Percentiles rank a stretch among this genome's conserved stretches.
These are phyloP conservation scores for Geosmithia putterillii DNA, from an alignment of 2,329 filamentous ascomycete genomes.

Conservation along the genomic window DNA sequence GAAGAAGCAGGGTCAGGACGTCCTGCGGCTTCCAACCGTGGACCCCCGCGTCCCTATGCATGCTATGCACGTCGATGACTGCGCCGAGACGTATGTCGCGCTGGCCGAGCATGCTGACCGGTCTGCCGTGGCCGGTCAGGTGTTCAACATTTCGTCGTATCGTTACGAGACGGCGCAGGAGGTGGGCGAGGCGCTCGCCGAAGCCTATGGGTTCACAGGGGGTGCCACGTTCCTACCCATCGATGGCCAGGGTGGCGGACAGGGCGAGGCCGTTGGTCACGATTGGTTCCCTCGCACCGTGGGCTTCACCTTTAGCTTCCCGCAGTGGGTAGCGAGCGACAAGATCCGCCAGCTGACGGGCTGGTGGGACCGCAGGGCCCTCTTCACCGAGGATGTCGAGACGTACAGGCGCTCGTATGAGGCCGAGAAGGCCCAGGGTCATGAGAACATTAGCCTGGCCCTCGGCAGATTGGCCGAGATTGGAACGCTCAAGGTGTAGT, in stretches of 20 bases:
- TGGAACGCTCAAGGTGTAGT: neutral
- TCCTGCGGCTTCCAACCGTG: slow-evolving; percentile 18
- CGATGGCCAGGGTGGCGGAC: neutral
- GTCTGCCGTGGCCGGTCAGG: slow-evolving; percentile 19
- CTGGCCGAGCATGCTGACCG: slow-evolving; percentile 23
- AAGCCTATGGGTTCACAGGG: slow-evolving; percentile 23
- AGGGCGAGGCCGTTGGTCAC: slow-evolving; percentile 6
- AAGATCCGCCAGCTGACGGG: slow-evolving; percentile 26
- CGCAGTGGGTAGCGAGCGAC: slow-evolving; percentile 28
- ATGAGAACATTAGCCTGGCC: slow-evolving; percentile 1
- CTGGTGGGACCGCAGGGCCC: slow-evolving; percentile 22
- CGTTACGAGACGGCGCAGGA: slow-evolving; percentile 30
- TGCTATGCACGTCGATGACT: slow-evolving; percentile 35
- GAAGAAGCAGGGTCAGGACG: slow-evolving; percentile 6
- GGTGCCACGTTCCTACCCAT: slow-evolving; percentile 13
- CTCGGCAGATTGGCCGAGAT: neutral
- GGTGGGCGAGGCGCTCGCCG: slow-evolving; percentile 21
- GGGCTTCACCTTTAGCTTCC: slow-evolving; percentile 18
- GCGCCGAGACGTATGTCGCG: slow-evolving; percentile 31
- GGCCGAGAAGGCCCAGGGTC: slow-evolving; percentile 5
- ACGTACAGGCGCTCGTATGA: slow-evolving; percentile 26
- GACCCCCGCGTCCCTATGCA: slow-evolving; percentile 27
- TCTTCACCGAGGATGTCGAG: slow-evolving; percentile 22
- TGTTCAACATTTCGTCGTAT: slow-evolving; percentile 31
- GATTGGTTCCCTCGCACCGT: slow-evolving; percentile 8